A percentile compares a stretch with the other conserved stretches of the same genome.
These are phyloP conservation scores for Chiua virens DNA, from an alignment of 768 basidiomycete species.

Conservation along the genomic window DNA sequence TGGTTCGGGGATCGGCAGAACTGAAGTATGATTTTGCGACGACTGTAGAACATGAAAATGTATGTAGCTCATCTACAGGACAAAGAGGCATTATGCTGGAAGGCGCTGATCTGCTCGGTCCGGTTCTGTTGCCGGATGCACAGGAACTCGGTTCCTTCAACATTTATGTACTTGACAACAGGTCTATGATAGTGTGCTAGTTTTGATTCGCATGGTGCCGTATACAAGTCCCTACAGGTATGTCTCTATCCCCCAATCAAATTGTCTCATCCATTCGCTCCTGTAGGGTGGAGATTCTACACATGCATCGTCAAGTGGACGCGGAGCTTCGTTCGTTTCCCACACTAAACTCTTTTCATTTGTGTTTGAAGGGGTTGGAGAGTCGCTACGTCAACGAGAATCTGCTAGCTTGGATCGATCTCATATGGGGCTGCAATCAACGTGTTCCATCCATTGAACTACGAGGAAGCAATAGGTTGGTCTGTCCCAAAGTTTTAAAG, in stretches of 20 bases:
- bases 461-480: constrained; percentile 84
- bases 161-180: constrained; percentile 1
- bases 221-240: constrained; percentile 80
- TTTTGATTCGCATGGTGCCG: constrained; percentile 87
- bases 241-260: constrained; percentile 5
- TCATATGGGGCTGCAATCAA: constrained; percentile 93
- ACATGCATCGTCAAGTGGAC: constrained; percentile 69
- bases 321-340: not conserved
- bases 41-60: no score
- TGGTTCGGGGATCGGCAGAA: no score
- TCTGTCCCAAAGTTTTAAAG: not conserved
- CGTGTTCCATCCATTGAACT: constrained; percentile 90
- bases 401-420: constrained; percentile 88
- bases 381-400: constrained; percentile 83
- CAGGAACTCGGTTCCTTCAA: no score
- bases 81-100: no score
- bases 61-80: no score
- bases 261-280: not conserved
- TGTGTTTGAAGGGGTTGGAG: constrained; percentile 67
- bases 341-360: not conserved
- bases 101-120: no score
- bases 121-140: no score
- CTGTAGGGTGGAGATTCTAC: constrained; percentile 86
- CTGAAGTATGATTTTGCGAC: no score
- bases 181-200: constrained; percentile 94